Percentiles rank a stretch among this genome's conserved stretches.
phyloP scores from a whole-genome alignment of 345 rosid species.

The Excoecaria cochinchinensis region DNA sequence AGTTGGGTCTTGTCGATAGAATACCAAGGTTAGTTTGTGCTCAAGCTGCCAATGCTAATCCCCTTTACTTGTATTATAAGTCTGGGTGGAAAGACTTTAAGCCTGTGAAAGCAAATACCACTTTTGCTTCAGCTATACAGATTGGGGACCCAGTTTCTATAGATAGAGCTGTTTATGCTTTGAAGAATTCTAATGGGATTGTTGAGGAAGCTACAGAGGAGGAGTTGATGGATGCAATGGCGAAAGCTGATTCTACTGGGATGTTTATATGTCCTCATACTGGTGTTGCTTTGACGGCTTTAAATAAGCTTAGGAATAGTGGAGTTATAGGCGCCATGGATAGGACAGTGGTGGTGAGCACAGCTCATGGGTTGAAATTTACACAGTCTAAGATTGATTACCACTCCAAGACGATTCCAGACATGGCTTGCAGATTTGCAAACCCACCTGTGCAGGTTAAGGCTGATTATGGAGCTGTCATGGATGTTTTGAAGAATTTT shows the following conservation, averaged over 20 bases:
- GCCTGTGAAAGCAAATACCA: conserved; percentile 62
- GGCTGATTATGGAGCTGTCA: conserved; percentile 81
- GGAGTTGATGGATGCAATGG: conserved; percentile 95
- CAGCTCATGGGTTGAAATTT: conserved; percentile 92
- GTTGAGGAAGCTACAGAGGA: conserved; percentile 91
- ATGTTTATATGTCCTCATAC: conserved; percentile 96
- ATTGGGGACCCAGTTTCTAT: conserved; percentile 92
- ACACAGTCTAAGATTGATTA: conserved; percentile 81
- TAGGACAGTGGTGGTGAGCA: conserved; percentile 81
- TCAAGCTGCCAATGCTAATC: conserved; percentile 91
- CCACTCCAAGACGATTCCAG: conserved; percentile 68
- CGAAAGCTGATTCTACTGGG: conserved; percentile 87
- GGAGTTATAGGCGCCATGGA: conserved; percentile 70
- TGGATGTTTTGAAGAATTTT: conserved; percentile 73
- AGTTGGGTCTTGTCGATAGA: conserved; percentile 76
- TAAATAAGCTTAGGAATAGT: conserved; percentile 72
- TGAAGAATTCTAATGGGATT: conserved; percentile 68
- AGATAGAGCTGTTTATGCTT: conserved; percentile 82
- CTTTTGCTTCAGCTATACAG: conserved; percentile 93
- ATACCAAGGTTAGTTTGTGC: conserved; percentile 86
- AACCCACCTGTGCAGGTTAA: conserved; percentile 76
- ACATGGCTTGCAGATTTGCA: conserved; percentile 74
- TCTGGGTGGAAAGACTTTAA: conserved; percentile 76
- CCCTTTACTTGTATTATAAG: conserved; percentile 73
- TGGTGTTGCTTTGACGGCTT: conserved; percentile 81